Evolutionary conservation across 2,329 filamentous ascomycete genomes (phyloP).

Genomic region (Emmonsiellopsis sp.): DNA sequence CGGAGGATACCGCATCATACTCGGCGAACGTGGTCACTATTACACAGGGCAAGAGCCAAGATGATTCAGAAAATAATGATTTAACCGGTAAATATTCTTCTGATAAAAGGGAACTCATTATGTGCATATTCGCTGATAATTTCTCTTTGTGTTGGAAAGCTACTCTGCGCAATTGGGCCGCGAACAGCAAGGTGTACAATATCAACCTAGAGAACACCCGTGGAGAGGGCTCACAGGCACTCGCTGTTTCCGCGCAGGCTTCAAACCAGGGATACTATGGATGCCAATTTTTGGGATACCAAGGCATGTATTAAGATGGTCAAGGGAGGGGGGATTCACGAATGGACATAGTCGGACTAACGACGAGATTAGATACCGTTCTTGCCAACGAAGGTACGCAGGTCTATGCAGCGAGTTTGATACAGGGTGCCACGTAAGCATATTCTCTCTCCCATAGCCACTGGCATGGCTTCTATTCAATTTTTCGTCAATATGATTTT

Average conservation of each 20-base stretch:
- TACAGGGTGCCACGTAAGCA: slow-evolving; percentile 43
- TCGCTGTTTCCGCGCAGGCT: slow-evolving; percentile 46
- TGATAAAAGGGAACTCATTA: background rate
- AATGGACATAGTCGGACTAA: background rate
- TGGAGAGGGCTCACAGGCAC: slow-evolving; percentile 16
- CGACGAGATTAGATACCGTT: slow-evolving; percentile 37
- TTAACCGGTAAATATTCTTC: background rate
- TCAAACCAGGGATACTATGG: slow-evolving; percentile 50
- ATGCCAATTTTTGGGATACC: slow-evolving; percentile 46
- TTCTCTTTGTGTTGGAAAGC: too few species aligned
- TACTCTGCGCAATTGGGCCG: background rate
- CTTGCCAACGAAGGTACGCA: slow-evolving; percentile 44
- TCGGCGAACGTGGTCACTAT: slow-evolving; percentile 49
- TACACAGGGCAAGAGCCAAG: slow-evolving; percentile 16
- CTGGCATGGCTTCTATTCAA: background rate
- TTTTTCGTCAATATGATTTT: too few species aligned
- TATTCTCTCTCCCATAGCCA: background rate
- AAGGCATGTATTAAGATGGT: slow-evolving; percentile 19
- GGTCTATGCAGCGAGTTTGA: slow-evolving; percentile 48
- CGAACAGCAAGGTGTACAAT: slow-evolving; percentile 11
- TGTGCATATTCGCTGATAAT: too few species aligned
- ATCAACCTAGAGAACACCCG: slow-evolving; percentile 14
- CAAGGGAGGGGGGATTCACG: too few species aligned
- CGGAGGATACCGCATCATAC: slow-evolving; percentile 44
- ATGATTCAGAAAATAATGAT: background rate